Evolutionary conservation across 106 monocot genomes (phyloP).

Genomic region (Acanthochlamys bracteata): DNA sequence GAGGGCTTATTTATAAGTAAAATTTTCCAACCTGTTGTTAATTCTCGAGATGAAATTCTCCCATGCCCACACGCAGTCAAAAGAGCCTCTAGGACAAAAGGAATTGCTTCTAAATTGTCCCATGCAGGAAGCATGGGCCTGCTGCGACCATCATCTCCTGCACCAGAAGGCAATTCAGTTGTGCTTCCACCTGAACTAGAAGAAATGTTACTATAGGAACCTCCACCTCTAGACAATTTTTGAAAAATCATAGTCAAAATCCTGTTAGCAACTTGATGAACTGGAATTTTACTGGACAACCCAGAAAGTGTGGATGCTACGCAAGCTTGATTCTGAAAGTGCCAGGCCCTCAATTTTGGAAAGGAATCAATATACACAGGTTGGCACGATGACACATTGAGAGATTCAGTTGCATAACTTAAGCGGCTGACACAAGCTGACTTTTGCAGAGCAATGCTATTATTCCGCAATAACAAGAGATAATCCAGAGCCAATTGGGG

Average conservation of each 20-base stretch:
- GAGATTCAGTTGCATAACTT: conserved; percentile 4
- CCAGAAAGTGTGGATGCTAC: conserved; percentile 79
- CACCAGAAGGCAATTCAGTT: conserved; percentile 38
- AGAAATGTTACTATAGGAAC: conserved; percentile 25
- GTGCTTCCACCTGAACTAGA: conserved; percentile 43
- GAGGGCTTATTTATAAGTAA: background rate
- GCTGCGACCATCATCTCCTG: conserved; percentile 39
- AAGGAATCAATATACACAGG: conserved; percentile 83
- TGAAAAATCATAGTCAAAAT: conserved; percentile 74
- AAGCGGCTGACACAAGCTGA: conserved; percentile 13
- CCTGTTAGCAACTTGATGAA: conserved; percentile 74
- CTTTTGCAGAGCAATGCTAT: conserved; percentile 23
- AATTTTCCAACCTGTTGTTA: conserved; percentile 62
- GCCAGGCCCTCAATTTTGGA: conserved; percentile 82
- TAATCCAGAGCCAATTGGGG: conserved; percentile 73
- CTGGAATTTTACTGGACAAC: conserved; percentile 46
- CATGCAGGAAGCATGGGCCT: conserved; percentile 68
- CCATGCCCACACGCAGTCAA: conserved; percentile 80
- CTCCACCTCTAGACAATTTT: conserved; percentile 58
- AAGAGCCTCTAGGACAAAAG: conserved; percentile 87
- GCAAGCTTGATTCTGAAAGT: conserved; percentile 91
- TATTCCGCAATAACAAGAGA: conserved; percentile 69
- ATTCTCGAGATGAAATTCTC: conserved; percentile 78
- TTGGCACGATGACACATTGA: conserved; percentile 16
- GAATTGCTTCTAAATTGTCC: conserved; percentile 84